These are phyloP conservation scores for Chytridium lagenaria DNA, from an alignment of 371 early-diverging fungal species.

Conservation along the genomic window DNA sequence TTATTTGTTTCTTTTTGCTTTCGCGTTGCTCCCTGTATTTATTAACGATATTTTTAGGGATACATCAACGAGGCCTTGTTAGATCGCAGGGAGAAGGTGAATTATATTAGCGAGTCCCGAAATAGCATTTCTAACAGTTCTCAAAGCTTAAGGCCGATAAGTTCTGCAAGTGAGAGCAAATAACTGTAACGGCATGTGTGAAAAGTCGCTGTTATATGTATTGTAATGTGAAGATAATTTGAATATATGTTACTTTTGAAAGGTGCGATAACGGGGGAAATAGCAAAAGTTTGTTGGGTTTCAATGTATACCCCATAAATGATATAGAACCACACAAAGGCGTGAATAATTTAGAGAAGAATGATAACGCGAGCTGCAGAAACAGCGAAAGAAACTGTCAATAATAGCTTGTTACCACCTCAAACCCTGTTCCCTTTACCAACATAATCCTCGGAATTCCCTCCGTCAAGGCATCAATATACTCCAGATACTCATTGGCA, in stretches of 20 bases:
- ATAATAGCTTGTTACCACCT: conserved; percentile 36
- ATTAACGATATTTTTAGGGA: conserved; percentile 53
- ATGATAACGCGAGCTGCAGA: no score
- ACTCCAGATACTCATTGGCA: conserved; percentile 42
- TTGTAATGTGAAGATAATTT: no score
- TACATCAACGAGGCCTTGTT: conserved; percentile 76
- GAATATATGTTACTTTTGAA: no score
- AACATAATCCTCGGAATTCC: conserved; percentile 38
- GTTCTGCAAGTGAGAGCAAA: conserved; percentile 71
- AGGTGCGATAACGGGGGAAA: no score
- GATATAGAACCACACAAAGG: no score
- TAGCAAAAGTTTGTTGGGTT: no score
- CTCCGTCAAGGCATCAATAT: conserved; percentile 32
- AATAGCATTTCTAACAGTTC: background rate
- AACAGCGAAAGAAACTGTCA: no score
- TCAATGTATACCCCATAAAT: no score
- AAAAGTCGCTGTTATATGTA: no score
- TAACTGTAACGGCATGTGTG: no score
- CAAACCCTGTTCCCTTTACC: conserved; percentile 45
- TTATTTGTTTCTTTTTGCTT: conserved; percentile 1
- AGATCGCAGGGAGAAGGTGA: conserved; percentile 74
- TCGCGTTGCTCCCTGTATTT: background rate
- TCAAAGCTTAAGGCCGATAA: conserved; percentile 81
- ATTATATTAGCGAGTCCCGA: background rate
- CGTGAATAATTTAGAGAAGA: no score